A percentile compares a stretch with the other conserved stretches of the same genome.
Conservation (phyloP, 2,329 filamentous ascomycete genomes). For the Neofusicoccum ribis region DNA sequence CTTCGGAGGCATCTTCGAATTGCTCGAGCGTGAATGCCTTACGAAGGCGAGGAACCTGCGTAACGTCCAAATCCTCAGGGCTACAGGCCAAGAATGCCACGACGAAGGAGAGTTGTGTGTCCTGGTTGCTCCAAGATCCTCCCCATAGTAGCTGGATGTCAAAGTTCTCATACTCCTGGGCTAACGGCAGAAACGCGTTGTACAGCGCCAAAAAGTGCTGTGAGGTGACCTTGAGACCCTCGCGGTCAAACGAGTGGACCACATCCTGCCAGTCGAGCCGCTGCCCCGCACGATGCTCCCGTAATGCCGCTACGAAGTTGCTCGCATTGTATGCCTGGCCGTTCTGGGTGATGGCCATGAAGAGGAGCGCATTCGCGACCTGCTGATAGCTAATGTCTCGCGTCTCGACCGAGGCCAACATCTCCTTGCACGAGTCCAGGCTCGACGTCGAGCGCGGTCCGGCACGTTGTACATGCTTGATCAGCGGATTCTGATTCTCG, state of each 20-base stretch:
- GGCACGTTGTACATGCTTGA: constrained; percentile 67
- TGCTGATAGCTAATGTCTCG: constrained; percentile 77
- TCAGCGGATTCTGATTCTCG: constrained; percentile 59
- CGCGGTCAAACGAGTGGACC: constrained; percentile 77
- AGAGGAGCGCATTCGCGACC: constrained; percentile 77
- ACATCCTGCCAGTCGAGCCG: constrained; percentile 68
- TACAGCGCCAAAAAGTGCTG: constrained; percentile 81
- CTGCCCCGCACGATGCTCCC: constrained; percentile 56
- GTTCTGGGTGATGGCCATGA: constrained; percentile 61
- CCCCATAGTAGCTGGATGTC: constrained; percentile 92
- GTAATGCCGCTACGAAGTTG: constrained; percentile 62
- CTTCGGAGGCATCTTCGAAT: constrained; percentile 61
- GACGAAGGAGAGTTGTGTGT: constrained; percentile 92
- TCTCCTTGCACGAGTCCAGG: constrained; percentile 66
- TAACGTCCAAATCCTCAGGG: constrained; percentile 76
- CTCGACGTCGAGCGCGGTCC: constrained; percentile 75
- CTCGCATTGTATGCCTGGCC: constrained; percentile 67
- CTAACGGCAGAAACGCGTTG: constrained; percentile 72
- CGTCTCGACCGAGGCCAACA: constrained; percentile 56
- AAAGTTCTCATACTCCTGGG: constrained; percentile 62
- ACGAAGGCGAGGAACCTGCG: constrained; percentile 78
- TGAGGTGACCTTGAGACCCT: constrained; percentile 72
- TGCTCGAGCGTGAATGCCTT: constrained; percentile 70
- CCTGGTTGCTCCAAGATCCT: constrained; percentile 78
- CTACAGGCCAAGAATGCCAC: constrained; percentile 79